These are phyloP conservation scores for Drechslerella dactyloides DNA, from an alignment of 2,329 filamentous ascomycete genomes.

Conservation along the genomic window DNA sequence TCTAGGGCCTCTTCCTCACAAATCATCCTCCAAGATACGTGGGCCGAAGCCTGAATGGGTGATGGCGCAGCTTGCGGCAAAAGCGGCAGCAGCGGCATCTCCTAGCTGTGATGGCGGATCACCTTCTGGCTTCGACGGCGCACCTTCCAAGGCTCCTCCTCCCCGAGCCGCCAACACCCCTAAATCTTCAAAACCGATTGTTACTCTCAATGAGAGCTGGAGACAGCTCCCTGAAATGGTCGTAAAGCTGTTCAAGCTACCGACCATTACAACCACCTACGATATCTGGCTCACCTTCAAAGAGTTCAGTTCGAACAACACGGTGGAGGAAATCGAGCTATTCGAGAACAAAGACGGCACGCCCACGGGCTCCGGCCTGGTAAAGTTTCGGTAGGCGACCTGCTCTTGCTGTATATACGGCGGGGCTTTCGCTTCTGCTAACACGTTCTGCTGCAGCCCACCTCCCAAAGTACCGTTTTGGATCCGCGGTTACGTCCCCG, in stretches of 20 bases:
- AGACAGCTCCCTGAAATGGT: slow-evolving; percentile 12
- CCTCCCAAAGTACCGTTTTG: slow-evolving; percentile 65
- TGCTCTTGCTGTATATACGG: background rate
- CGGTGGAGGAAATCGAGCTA: slow-evolving; percentile 26
- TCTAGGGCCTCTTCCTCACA: no score
- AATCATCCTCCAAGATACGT: no score
- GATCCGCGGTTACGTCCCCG: slow-evolving; percentile 52
- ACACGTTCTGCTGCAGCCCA: slow-evolving; percentile 58
- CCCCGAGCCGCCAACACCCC: no score
- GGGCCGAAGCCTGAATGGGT: background rate
- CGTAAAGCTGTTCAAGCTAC: slow-evolving; percentile 24
- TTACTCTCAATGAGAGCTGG: background rate
- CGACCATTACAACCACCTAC: slow-evolving; percentile 12
- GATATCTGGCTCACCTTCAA: slow-evolving; percentile 9
- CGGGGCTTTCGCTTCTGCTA: background rate
- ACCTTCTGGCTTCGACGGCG: no score
- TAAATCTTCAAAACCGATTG: no score
- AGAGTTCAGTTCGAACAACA: slow-evolving; percentile 9
- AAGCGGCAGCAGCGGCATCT: no score
- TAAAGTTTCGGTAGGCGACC: slow-evolving; percentile 36
- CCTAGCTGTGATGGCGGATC: no score
- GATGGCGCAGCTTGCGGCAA: background rate
- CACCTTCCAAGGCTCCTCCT: no score
- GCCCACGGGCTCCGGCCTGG: background rate
- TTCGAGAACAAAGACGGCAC: slow-evolving; percentile 8